Percentiles rank a stretch among this genome's conserved stretches.
Conservation (phyloP, 2,329 filamentous ascomycete genomes). For the Fusarium sp. region DNA sequence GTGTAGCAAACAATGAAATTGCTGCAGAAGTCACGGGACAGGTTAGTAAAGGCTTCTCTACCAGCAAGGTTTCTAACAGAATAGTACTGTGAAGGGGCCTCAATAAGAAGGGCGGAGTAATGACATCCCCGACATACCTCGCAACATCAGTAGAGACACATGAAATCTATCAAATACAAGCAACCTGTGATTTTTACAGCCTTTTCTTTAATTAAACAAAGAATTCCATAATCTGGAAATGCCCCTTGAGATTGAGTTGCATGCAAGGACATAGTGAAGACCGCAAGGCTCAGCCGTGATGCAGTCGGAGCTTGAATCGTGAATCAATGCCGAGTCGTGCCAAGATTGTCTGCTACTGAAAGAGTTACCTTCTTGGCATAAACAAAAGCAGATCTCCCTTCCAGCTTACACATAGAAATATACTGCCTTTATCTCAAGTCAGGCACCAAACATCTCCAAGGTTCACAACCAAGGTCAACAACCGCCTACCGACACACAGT, state of each 20-base stretch:
- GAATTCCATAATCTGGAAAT: no score
- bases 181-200: not conserved
- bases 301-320: not conserved
- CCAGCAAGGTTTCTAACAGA: constrained; percentile 4
- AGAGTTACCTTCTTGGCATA: not conserved
- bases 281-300: no score
- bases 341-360: not conserved
- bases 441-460: constrained; percentile 1
- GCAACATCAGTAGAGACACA: no score
- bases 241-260: no score
- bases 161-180: not conserved
- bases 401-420: not conserved
- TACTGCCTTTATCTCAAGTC: not conserved
- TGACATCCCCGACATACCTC: no score
- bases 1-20: not conserved
- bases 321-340: constrained; percentile 13
- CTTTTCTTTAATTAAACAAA: no score
- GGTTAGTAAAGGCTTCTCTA: no score
- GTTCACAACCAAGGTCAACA: constrained; percentile 1
- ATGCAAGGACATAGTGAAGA: no score
- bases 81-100: constrained; percentile 24
- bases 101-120: no score
- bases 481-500: constrained; percentile 23
- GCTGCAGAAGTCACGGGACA: constrained; percentile 1
- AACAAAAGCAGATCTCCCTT: not conserved